Evolutionary conservation across 768 basidiomycete genomes (phyloP), one percentile per base, ranked within the genome.

Genomic region (Favolaschia claudopus): DNA sequence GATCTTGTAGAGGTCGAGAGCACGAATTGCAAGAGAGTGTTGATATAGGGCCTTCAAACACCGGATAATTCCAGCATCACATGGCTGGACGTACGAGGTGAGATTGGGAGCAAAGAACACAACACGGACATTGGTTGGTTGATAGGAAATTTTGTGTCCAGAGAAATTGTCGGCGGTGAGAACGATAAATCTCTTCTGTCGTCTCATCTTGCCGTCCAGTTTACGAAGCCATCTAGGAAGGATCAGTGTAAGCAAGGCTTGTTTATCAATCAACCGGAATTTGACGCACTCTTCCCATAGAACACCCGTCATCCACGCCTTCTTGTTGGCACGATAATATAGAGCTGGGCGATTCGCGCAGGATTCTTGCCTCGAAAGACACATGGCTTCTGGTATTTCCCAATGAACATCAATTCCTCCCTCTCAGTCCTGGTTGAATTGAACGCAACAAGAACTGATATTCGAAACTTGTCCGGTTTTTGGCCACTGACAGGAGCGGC

Each of bases 41-140:
- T 38, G 60, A 45, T 61, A 57, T 7, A 38, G 10, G 0, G 63
- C 63, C 44, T 64, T 64, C 42, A 53, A 19, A n/a, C 19, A 60
- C 0, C 61, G 49, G 43, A 73, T 72, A 38, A 68, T 67, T n/a
- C 70, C 71, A 10, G 60, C 56, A 46, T 74, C 69, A 36, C 57
- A 55, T 13, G 67, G 70, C 53, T 75, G 72, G 37, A 75, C 51
- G 45, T 60, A 67, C 2, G 70, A 53, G 5, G 69, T 75, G 19
- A 74, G 45, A 49, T 72, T 74, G 12, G 71, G 63, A 25, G 46
- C 37, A 29, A 73, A 69, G 28, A 55, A 57, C 43, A 62, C 57
- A n/a, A 73, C 15, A 20, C 39, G 44, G 53, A 71, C 59, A 43
- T 69, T 70, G 9, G 50, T 64, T 4, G 65, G 70, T 7, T 60